These are phyloP conservation scores for Dactylellina sp. DNA, from an alignment of 2,329 filamentous ascomycete genomes.

Conservation along the genomic window DNA sequence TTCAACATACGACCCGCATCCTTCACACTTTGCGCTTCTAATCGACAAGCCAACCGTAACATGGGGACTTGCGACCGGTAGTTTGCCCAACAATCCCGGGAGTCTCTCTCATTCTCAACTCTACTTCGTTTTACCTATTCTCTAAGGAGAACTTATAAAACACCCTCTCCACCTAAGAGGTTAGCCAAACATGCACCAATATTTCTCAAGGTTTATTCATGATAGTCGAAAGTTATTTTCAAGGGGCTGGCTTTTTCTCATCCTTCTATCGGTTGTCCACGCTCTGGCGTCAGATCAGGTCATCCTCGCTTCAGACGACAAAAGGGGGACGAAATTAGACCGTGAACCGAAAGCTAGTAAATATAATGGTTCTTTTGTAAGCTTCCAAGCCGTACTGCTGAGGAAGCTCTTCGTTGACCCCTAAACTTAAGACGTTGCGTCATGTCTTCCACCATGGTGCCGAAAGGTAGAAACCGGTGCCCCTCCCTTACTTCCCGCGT, in stretches of 20 bases:
- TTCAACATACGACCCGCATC: neutral
- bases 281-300: slow-evolving; percentile 16
- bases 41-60: neutral
- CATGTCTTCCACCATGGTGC: slow-evolving; percentile 91
- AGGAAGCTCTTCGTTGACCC: slow-evolving; percentile 1
- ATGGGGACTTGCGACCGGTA: neutral
- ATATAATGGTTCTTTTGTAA: slow-evolving; percentile 29
- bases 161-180: neutral
- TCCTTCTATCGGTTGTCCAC: slow-evolving; percentile 13
- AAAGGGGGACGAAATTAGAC: neutral
- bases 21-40: neutral
- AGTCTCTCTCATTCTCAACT: neutral
- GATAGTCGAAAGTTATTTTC: slow-evolving; percentile 42
- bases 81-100: neutral
- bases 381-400: slow-evolving; percentile 1
- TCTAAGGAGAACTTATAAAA: neutral
- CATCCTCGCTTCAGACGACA: slow-evolving; percentile 9
- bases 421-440: slow-evolving; percentile 68
- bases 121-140: neutral
- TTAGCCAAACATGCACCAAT: too few species aligned
- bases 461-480: slow-evolving; percentile 68
- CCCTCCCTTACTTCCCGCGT: slow-evolving; percentile 9
- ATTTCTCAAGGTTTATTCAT: slow-evolving; percentile 8
- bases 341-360: neutral
- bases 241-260: slow-evolving; percentile 11